Evolutionary conservation across 805 yeast genomes (phyloP).

Genomic region (Pichia occidentalis): DNA sequence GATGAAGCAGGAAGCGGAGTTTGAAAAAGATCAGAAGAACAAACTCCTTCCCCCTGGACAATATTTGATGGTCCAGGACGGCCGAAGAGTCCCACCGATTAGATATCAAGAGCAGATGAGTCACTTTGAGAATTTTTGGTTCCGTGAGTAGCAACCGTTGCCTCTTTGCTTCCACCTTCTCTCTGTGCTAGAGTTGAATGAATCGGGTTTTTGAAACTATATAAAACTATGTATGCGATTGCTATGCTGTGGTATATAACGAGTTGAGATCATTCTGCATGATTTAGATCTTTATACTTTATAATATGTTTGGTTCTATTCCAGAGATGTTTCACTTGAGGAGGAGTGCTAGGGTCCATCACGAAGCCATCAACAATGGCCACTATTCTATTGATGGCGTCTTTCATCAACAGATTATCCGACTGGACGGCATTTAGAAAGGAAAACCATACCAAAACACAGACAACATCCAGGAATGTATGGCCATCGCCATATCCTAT

Average conservation of each 20-base stretch:
- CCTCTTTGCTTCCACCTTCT: too few species aligned
- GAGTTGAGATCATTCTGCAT: background rate
- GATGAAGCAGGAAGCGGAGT: background rate
- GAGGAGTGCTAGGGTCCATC: slow-evolving; percentile 46
- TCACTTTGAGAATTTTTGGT: too few species aligned
- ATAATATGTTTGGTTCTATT: slow-evolving; percentile 32
- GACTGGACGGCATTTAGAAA: slow-evolving; percentile 78
- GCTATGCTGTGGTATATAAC: too few species aligned
- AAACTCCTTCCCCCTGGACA: too few species aligned
- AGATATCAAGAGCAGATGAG: too few species aligned
- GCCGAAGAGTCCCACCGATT: too few species aligned
- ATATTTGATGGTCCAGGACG: too few species aligned
- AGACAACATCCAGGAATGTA: slow-evolving; percentile 39
- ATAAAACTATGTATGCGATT: background rate
- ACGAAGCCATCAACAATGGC: slow-evolving; percentile 37
- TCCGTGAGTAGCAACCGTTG: too few species aligned
- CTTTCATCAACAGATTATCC: slow-evolving; percentile 63
- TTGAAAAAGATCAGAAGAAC: background rate
- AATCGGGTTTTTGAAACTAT: too few species aligned
- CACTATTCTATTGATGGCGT: slow-evolving; percentile 10
- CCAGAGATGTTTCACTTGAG: slow-evolving; percentile 42
- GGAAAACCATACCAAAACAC: slow-evolving; percentile 44
- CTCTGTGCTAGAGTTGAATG: too few species aligned
- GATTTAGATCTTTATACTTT: slow-evolving; percentile 8
- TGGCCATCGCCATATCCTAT: slow-evolving; percentile 14